Conservation (phyloP, 495 filamentous ascomycete species). For the Aspergillus olivimuriae region DNA sequence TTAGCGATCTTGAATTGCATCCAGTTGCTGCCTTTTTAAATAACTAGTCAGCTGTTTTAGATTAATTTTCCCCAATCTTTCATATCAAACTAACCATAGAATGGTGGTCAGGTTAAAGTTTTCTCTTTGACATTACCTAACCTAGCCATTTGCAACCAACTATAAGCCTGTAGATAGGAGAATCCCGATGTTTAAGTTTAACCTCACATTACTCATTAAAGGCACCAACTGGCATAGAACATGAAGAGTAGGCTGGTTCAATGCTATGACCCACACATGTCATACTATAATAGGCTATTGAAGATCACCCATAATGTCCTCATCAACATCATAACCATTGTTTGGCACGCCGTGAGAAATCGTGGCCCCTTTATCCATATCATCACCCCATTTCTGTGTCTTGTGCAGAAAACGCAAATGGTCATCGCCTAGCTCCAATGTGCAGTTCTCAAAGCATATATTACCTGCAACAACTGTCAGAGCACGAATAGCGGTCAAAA, state of each 20-base stretch:
- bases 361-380: slow-evolving; percentile 15
- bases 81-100: too few relatives aligned
- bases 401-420: slow-evolving; percentile 45
- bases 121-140: too few relatives aligned
- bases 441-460: slow-evolving; percentile 45
- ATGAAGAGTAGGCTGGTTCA: neutral
- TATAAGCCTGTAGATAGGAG: too few relatives aligned
- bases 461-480: slow-evolving; percentile 32
- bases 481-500: slow-evolving; percentile 27
- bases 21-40: too few relatives aligned
- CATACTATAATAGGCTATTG: slow-evolving; percentile 9
- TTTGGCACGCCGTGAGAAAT: slow-evolving; percentile 15
- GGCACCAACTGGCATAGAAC: neutral
- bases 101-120: too few relatives aligned
- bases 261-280: slow-evolving; percentile 1
- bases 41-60: too few relatives aligned
- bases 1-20: too few relatives aligned
- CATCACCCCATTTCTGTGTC: slow-evolving; percentile 33
- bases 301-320: slow-evolving; percentile 62
- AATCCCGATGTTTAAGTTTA: too few relatives aligned
- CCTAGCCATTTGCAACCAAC: too few relatives aligned
- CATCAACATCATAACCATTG: slow-evolving; percentile 47
- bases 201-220: neutral
- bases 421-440: slow-evolving; percentile 52
- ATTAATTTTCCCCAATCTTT: too few relatives aligned